Base-by-base conservation (phyloP, 306 rosid genomes). In the Prosopis cineraria region DNA sequence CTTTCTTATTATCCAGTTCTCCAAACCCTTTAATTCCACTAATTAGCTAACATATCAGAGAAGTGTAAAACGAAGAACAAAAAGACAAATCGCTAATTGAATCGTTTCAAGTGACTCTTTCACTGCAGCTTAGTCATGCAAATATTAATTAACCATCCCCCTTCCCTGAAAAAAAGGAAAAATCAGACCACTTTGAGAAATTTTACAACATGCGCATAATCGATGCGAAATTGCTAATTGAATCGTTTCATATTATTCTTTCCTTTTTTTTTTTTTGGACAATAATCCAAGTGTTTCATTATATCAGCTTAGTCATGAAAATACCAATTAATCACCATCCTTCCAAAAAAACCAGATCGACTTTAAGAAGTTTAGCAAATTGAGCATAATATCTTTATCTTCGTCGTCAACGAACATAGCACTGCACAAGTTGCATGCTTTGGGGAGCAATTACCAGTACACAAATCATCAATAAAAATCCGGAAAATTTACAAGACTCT, bases 61-160 rank as follows among this genome's bases (percentile, higher is more conserved):
- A 58, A 72, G 39, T 52, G 48, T 22, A 77, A 11, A 73, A 50
- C 20, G 67, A 0, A 77, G 70, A 43, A 62, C 45, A 24, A n/a
- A n/a, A 50, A 73, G 25, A 70, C n/a, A 69, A 74, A 55, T 64
- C 36, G 62, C 8, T 68, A 31, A 72, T 64, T 65, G 25, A 66
- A 78, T 62, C 40, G 22, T 58, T 44, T 66, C 79, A 75, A 27
- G 52, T 27, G 59, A 41, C 66, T 60, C 22, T 75, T 65, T 75
- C 64, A 65, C 58, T 71, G 76, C 76, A 75, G 68, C 48, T 71
- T 47, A 29, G 55, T 27, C 53, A 14, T 3, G 52, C 56, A 36
- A 36, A 36, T 36, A 36, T 36, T 36, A 36, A 36, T 36, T 36
- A 36, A 5, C 40, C 40, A 36, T 36, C 40, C 5, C 6, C 40